Conservation (phyloP, 2,329 filamentous ascomycete genomes). For the Aureobasidium sp. region DNA sequence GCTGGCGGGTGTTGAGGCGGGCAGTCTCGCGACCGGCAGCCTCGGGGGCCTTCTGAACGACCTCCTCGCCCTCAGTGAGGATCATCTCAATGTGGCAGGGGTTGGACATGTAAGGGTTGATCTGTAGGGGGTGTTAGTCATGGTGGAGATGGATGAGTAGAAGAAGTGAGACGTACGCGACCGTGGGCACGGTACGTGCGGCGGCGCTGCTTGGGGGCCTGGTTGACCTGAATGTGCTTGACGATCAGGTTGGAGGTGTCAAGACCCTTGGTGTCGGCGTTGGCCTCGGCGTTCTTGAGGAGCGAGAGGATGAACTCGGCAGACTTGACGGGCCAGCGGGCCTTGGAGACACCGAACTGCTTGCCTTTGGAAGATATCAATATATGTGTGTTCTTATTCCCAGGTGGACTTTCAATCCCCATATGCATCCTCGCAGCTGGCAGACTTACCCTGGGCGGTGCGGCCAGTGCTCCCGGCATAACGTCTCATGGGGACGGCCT, state of each 20-base stretch:
- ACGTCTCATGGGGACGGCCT: slow-evolving; percentile 97
- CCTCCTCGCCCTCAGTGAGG: slow-evolving; percentile 94
- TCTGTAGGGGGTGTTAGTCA: slow-evolving; percentile 45
- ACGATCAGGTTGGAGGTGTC: slow-evolving; percentile 95
- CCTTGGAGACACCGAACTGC: slow-evolving; percentile 95
- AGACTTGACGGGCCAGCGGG: slow-evolving; percentile 98
- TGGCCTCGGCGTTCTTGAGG: slow-evolving; percentile 95
- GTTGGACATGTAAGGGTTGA: slow-evolving; percentile 99
- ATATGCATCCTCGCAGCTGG: slow-evolving; percentile 30
- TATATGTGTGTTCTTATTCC: slow-evolving; percentile 23
- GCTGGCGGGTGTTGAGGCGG: slow-evolving; percentile 85
- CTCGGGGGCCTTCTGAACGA: slow-evolving; percentile 78
- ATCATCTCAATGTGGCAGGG: slow-evolving; percentile 99
- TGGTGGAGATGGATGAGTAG: background rate
- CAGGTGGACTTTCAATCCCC: slow-evolving; percentile 16
- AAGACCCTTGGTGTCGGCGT: slow-evolving; percentile 93
- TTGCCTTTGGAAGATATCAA: slow-evolving; percentile 59
- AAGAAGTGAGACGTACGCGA: slow-evolving; percentile 68
- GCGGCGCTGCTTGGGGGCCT: slow-evolving; percentile 98
- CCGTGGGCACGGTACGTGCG: slow-evolving; percentile 99
- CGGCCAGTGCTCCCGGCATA: slow-evolving; percentile 94
- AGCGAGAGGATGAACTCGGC: slow-evolving; percentile 96
- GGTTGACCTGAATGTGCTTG: slow-evolving; percentile 99
- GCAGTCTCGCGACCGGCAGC: slow-evolving; percentile 45
- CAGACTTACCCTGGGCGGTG: slow-evolving; percentile 86